These are phyloP conservation scores for Aureobasidium sp. DNA, from an alignment of 2,329 filamentous ascomycete genomes.

Conservation along the genomic window DNA sequence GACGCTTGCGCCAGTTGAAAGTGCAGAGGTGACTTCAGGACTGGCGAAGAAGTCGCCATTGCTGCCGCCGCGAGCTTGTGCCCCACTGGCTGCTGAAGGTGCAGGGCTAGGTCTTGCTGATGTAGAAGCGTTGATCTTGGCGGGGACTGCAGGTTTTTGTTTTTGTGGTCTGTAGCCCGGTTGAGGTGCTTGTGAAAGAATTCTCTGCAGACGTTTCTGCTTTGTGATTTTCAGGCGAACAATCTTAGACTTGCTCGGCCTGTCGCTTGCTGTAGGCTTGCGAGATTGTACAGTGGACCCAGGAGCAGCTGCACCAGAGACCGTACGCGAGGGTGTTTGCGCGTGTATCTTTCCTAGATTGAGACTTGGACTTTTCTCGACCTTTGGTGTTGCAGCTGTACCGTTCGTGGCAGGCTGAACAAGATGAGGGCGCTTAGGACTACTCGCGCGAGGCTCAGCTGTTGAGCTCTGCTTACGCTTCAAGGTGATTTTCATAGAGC, in stretches of 20 bases:
- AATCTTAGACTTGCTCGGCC: not conserved
- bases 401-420: conserved; percentile 13
- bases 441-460: conserved; percentile 20
- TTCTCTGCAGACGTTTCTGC: conserved; percentile 3
- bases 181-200: conserved; percentile 9
- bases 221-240: not conserved
- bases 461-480: conserved; percentile 26
- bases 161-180: not conserved
- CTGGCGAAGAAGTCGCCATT: conserved; percentile 5
- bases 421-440: conserved; percentile 25
- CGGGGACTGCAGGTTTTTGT: not conserved
- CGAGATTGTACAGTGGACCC: not conserved
- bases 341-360: not conserved
- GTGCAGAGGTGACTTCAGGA: conserved; percentile 2
- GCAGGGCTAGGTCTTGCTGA: conserved; percentile 2
- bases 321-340: conserved; percentile 5
- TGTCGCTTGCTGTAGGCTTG: conserved; percentile 3
- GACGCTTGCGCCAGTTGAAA: not conserved
- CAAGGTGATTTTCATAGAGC: conserved; percentile 22
- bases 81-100: not conserved
- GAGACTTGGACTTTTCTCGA: conserved; percentile 12
- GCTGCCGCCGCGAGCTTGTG: not conserved
- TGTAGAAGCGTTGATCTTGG: not conserved
- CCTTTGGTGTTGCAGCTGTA: conserved; percentile 9
- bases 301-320: not conserved